phyloP scores from a whole-genome alignment of 2,329 filamentous ascomycete genomes.

The Ophiosphaerella korrae region DNA sequence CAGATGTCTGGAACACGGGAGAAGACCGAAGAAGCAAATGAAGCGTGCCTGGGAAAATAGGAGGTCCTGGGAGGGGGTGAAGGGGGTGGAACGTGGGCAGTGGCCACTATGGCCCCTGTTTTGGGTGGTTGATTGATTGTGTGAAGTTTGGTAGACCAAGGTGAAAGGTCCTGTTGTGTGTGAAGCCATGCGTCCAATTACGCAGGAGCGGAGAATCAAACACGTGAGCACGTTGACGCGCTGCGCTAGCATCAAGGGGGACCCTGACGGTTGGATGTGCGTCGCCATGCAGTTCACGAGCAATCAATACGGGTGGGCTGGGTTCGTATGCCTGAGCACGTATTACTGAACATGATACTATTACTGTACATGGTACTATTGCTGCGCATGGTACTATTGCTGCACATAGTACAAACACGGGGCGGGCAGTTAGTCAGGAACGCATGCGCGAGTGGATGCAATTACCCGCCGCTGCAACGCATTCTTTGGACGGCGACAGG shows the following conservation, averaged over 20 bases:
- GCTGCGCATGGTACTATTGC: too few relatives aligned
- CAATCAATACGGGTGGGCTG: too few relatives aligned
- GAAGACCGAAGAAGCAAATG: constrained; percentile 10
- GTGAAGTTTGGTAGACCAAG: too few relatives aligned
- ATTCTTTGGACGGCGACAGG: background rate
- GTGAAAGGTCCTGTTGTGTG: too few relatives aligned
- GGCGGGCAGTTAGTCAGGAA: constrained; percentile 26
- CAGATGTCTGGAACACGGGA: too few relatives aligned
- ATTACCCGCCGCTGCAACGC: constrained; percentile 6
- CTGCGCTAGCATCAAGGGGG: constrained; percentile 12
- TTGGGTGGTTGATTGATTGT: too few relatives aligned
- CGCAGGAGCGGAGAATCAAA: background rate
- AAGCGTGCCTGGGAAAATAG: constrained; percentile 5
- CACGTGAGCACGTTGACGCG: constrained; percentile 9
- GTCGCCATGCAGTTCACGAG: constrained; percentile 12
- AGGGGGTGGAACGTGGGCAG: background rate
- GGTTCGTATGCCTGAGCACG: too few relatives aligned
- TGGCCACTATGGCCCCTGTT: background rate
- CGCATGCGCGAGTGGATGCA: constrained; percentile 9
- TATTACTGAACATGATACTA: too few relatives aligned
- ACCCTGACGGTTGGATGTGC: constrained; percentile 18
- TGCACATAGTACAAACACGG: background rate
- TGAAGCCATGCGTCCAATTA: constrained; percentile 1
- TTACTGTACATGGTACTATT: too few relatives aligned
- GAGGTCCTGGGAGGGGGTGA: background rate